Conservation (phyloP, 768 basidiomycete species). For the Termitomyces sp. region DNA sequence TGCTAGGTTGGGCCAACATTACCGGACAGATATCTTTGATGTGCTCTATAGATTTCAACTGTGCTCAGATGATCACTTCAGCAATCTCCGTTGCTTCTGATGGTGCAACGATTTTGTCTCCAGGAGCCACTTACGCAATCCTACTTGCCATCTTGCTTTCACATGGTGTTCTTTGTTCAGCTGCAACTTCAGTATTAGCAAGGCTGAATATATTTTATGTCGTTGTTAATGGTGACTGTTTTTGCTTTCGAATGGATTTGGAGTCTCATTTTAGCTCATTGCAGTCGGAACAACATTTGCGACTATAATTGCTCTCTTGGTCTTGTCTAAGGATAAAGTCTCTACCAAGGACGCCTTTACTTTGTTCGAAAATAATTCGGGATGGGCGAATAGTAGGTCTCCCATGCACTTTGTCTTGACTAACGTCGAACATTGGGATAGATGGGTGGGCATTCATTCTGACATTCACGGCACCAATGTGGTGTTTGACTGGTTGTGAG, state of each 20-base stretch:
- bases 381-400: neutral
- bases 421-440: conserved; percentile 24
- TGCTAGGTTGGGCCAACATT: conserved; percentile 65
- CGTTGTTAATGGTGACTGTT: conserved; percentile 51
- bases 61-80: conserved; percentile 76
- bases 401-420: neutral
- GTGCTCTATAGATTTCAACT: conserved; percentile 74
- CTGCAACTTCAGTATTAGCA: conserved; percentile 62
- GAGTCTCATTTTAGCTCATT: neutral
- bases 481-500: conserved; percentile 76
- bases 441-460: conserved; percentile 74
- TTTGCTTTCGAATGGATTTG: neutral
- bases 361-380: neutral
- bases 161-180: conserved; percentile 72
- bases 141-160: conserved; percentile 57
- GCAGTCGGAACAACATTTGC: conserved; percentile 2
- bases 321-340: neutral
- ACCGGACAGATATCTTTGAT: conserved; percentile 65
- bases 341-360: neutral
- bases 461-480: conserved; percentile 74
- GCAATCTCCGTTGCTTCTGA: conserved; percentile 61
- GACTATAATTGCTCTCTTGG: neutral
- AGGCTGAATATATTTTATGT: conserved; percentile 71
- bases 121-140: conserved; percentile 67
- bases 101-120: conserved; percentile 45